A percentile compares a stretch with the other conserved stretches of the same genome.
phyloP scores from a whole-genome alignment of 2,329 filamentous ascomycete species.

The Lasiodiplodia sp. region DNA sequence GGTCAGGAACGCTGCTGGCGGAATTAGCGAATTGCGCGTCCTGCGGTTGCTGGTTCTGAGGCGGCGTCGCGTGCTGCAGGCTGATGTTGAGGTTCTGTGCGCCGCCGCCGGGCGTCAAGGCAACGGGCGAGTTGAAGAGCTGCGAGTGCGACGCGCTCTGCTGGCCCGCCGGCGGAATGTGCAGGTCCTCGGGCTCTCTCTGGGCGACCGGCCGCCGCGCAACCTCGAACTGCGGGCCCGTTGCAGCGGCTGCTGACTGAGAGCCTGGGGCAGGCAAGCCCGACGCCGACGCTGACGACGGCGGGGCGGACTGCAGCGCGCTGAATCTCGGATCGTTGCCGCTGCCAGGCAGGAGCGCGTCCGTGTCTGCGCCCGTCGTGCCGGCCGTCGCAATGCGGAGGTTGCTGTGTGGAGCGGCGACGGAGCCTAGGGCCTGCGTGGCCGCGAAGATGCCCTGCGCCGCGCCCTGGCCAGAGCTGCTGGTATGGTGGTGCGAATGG shows the following conservation, averaged over 20 bases:
- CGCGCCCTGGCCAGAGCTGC: slow-evolving; percentile 41
- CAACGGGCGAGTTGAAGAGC: slow-evolving; percentile 59
- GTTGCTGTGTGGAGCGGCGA: slow-evolving; percentile 54
- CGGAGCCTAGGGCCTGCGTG: slow-evolving; percentile 55
- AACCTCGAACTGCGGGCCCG: slow-evolving; percentile 58
- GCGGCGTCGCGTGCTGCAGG: slow-evolving; percentile 64
- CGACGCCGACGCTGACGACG: slow-evolving; percentile 38
- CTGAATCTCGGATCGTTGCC: slow-evolving; percentile 44
- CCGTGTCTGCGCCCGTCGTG: slow-evolving; percentile 53
- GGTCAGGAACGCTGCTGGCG: slow-evolving; percentile 42
- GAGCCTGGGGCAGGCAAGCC: slow-evolving; percentile 37
- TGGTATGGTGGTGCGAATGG: slow-evolving; percentile 42
- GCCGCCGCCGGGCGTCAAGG: slow-evolving; percentile 53
- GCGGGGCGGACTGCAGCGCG: slow-evolving; percentile 41
- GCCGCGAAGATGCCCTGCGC: slow-evolving; percentile 55
- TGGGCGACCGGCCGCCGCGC: slow-evolving; percentile 53
- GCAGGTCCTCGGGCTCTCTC: slow-evolving; percentile 64
- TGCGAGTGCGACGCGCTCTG: slow-evolving; percentile 49
- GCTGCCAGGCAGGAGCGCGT: slow-evolving; percentile 50
- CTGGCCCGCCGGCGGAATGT: slow-evolving; percentile 54
- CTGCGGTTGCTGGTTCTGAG: slow-evolving; percentile 39
- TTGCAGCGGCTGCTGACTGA: slow-evolving; percentile 38
- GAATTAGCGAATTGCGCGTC: slow-evolving; percentile 53
- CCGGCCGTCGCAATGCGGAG: slow-evolving; percentile 48
- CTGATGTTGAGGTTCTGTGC: slow-evolving; percentile 49